phyloP scores from a whole-genome alignment of 208 protist genomes.

The Acanthamoeba royreba region DNA sequence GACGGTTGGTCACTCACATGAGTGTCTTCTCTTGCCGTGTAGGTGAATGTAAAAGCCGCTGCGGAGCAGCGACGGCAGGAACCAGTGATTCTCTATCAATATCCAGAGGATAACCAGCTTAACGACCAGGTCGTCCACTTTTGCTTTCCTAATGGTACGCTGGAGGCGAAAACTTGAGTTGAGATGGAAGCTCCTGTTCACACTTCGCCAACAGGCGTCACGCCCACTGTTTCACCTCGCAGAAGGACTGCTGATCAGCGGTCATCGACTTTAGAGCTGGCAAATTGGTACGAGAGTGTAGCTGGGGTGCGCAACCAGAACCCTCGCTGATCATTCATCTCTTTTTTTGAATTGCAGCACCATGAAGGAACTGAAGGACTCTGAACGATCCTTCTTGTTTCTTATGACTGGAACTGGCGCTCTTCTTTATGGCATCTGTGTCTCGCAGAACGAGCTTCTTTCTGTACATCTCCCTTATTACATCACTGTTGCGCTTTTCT shows the following conservation, averaged over 20 bases:
- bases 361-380: background rate
- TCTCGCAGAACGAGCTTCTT: background rate
- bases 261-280: background rate
- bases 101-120: background rate
- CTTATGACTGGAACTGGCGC: background rate
- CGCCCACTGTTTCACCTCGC: background rate
- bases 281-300: background rate
- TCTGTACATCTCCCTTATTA: background rate
- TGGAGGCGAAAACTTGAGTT: background rate
- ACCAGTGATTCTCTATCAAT: background rate
- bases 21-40: background rate
- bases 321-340: background rate
- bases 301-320: background rate
- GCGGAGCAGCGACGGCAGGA: background rate
- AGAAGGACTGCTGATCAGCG: background rate
- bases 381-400: background rate
- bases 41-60: background rate
- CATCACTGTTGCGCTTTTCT: background rate
- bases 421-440: conserved; percentile 7
- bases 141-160: background rate
- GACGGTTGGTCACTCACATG: no score
- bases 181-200: background rate
- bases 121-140: conserved; percentile 9
- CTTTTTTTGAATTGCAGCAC: background rate
- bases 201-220: background rate